Conservation (phyloP, 2,329 filamentous ascomycete genomes). For the Coniochaeta prunicola region DNA sequence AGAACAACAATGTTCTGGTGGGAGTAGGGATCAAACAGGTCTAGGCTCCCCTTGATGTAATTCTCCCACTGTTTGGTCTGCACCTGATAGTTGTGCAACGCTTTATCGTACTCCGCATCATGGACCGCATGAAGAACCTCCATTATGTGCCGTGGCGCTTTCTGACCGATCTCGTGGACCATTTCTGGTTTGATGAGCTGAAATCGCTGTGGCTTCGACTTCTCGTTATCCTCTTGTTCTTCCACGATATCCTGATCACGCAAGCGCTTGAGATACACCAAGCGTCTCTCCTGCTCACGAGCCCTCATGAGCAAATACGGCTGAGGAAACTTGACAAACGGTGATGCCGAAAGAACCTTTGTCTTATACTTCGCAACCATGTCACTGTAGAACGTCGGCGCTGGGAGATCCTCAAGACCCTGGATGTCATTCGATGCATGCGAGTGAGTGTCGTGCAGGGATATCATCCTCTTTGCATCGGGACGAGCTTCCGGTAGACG, state of each 20-base stretch:
- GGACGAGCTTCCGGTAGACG: constrained; percentile 8
- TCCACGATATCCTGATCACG: constrained; percentile 66
- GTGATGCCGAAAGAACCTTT: constrained; percentile 88
- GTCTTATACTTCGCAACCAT: constrained; percentile 91
- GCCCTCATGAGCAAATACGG: constrained; percentile 90
- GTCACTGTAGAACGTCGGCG: constrained; percentile 90
- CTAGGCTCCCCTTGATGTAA: constrained; percentile 79
- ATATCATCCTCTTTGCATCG: constrained; percentile 22
- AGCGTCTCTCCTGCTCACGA: constrained; percentile 78
- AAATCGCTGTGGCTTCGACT: constrained; percentile 63
- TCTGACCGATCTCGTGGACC: constrained; percentile 77
- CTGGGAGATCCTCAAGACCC: constrained; percentile 70
- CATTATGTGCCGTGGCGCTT: constrained; percentile 78
- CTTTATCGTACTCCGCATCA: constrained; percentile 94
- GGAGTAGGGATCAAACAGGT: constrained; percentile 88
- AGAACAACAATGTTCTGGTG: constrained; percentile 96
- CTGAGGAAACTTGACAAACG: constrained; percentile 91
- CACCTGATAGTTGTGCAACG: constrained; percentile 85
- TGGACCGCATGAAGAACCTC: constrained; percentile 93
- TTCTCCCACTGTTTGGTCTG: constrained; percentile 96
- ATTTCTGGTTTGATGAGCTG: constrained; percentile 91
- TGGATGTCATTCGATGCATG: constrained; percentile 43
- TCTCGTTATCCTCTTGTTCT: constrained; percentile 51
- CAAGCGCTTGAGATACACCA: constrained; percentile 75
- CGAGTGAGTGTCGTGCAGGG: constrained; percentile 30